phyloP scores from a whole-genome alignment of 345 rosid genomes.

The Raphanus sativus region DNA sequence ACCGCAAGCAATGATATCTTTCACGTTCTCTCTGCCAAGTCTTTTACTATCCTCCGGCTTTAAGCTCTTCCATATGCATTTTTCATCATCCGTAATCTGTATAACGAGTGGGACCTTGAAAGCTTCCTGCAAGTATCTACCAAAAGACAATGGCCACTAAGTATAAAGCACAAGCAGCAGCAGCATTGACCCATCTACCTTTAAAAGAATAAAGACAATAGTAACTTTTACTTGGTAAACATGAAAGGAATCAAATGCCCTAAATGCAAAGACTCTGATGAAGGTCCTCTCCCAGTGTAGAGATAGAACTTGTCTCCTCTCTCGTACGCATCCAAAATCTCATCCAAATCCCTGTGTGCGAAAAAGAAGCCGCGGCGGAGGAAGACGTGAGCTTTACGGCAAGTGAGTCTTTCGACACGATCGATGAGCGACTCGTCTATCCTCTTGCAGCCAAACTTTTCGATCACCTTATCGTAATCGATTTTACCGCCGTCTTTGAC shows the following conservation, averaged over 20 bases:
- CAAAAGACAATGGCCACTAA: neutral
- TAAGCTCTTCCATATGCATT: conserved; percentile 83
- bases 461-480: conserved; percentile 85
- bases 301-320: conserved; percentile 78
- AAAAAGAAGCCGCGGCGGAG: conserved; percentile 92
- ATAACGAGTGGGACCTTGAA: conserved; percentile 90
- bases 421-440: conserved; percentile 59
- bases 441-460: conserved; percentile 81
- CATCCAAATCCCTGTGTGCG: conserved; percentile 86
- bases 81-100: conserved; percentile 94
- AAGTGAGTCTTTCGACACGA: conserved; percentile 76
- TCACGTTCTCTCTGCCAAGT: conserved; percentile 90
- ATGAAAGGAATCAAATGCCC: conserved; percentile 94
- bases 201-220: neutral
- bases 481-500: conserved; percentile 68
- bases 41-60: conserved; percentile 73
- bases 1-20: conserved; percentile 97
- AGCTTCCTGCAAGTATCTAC: conserved; percentile 80
- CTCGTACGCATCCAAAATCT: conserved; percentile 75
- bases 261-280: conserved; percentile 87
- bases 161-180: neutral
- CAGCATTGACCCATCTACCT: too few species aligned
- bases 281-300: conserved; percentile 94
- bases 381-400: conserved; percentile 70
- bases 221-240: conserved; percentile 75